Evolutionary conservation across 129 eudicot species (phyloP).

Genomic region (Lactuca saligna): DNA sequence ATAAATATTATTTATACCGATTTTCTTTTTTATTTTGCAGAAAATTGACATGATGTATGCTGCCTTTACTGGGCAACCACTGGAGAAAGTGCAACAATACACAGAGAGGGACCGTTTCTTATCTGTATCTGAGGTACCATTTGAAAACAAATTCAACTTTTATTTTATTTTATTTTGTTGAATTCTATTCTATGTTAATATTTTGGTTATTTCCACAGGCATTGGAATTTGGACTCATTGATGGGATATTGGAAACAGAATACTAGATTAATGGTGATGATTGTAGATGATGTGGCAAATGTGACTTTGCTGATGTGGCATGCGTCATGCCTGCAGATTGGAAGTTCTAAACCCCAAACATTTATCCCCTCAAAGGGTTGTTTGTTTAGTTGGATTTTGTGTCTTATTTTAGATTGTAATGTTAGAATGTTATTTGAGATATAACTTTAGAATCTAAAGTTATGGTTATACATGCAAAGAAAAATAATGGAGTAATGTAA

Average conservation of each 20-base stretch:
- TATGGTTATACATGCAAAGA: constrained; percentile 7
- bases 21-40: constrained; percentile 36
- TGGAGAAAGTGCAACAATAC: constrained; percentile 72
- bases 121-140: constrained; percentile 79
- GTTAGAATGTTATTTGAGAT: constrained; percentile 14
- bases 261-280: constrained; percentile 35
- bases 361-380: constrained; percentile 11
- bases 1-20: background rate
- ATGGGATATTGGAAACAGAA: constrained; percentile 81
- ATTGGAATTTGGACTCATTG: constrained; percentile 90
- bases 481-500: constrained; percentile 6
- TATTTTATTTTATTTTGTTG: background rate
- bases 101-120: constrained; percentile 87
- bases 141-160: background rate
- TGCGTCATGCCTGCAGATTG: constrained; percentile 9
- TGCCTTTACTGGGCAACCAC: constrained; percentile 84
- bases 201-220: constrained; percentile 58
- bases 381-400: constrained; percentile 1
- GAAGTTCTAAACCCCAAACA: constrained; percentile 10
- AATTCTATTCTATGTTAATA: background rate
- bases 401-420: constrained; percentile 13
- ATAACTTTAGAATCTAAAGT: background rate
- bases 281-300: constrained; percentile 2
- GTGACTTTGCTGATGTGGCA: constrained; percentile 26
- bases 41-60: constrained; percentile 86